A percentile compares a stretch with the other conserved stretches of the same genome.
Conservation (phyloP, 164 flowering plant species). For the Tinospora cordifolia region DNA sequence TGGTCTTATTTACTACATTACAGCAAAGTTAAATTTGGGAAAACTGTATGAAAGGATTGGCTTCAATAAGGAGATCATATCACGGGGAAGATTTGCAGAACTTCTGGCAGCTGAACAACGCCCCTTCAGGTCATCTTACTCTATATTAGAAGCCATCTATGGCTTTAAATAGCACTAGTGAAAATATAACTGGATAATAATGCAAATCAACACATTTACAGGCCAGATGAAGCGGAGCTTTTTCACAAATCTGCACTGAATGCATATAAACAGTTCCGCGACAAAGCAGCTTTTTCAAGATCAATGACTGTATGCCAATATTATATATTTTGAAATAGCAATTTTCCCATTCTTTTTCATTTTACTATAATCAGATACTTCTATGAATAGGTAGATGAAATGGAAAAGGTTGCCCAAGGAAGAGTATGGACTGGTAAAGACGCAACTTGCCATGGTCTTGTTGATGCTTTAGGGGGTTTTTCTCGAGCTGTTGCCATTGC, state of each 20-base stretch:
- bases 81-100: constrained; percentile 90
- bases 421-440: constrained; percentile 95
- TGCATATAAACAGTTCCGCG: constrained; percentile 66
- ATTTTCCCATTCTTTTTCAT: not conserved
- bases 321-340: not conserved
- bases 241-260: constrained; percentile 76
- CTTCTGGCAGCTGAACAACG: constrained; percentile 75
- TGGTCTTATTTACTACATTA: constrained; percentile 10
- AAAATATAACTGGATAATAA: not conserved
- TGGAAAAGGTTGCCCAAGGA: constrained; percentile 91
- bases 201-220: constrained; percentile 20
- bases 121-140: constrained; percentile 54
- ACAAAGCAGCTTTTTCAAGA: constrained; percentile 94
- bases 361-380: not conserved
- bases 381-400: constrained; percentile 59
- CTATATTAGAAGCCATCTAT: not conserved
- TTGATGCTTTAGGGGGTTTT: constrained; percentile 91
- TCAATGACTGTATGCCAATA: constrained; percentile 64
- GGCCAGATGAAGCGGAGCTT: constrained; percentile 90
- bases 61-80: constrained; percentile 85
- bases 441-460: constrained; percentile 80
- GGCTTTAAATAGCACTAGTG: not conserved
- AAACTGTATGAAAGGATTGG: constrained; percentile 81
- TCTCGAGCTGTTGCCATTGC: constrained; percentile 90
- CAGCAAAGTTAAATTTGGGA: constrained; percentile 70